Evolutionary conservation across 345 rosid genomes (phyloP), one percentile per base, ranked within the genome.

Genomic region (Hibiscus trionum): DNA sequence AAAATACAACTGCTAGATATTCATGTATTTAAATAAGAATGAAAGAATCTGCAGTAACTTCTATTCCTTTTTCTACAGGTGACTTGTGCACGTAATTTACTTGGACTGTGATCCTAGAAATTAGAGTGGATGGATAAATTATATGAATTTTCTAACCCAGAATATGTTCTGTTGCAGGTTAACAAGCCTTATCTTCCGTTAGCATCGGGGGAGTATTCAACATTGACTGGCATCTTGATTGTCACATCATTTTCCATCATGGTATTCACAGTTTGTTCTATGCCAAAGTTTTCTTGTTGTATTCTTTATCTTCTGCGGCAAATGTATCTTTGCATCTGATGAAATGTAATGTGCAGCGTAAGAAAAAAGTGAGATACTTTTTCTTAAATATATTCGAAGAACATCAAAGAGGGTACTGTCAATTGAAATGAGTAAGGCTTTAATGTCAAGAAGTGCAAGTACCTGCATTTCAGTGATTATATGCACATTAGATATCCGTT

Each of bases 181-280:
- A 94, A 94, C 86, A 94, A 91, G 73, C 98, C 98, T 1, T 90
- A 90, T 84, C 98, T 94, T 85, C 98, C 96, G 0, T 77, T 94
- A 80, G 98, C 98, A 19, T 91, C 98, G 26, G 97, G 98, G 72
- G 97, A 94, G 77, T 94, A 84, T 78, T 86, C 98, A 5, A 64
- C 81, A 58, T 73, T 80, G 39, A 91, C 90, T 46, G 97, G 93
- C 33, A 77, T 86, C 65, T 57, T 81, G 58, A 88, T 94, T 47
- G 85, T 90, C 61, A 56, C 87, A 74, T 81, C 85, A 24, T 90
- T 88, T 86, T 82, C 91, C 60, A 63, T 87, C 82, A 87, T 88
- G 98, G 98, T 91, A 93, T 67, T 17, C 47, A 26, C 4, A 12
- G 59, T 58, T 24, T 27, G 26, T 59, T 59, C 27, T 39, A 46